These are phyloP conservation scores for Ustilago trichophora DNA, from an alignment of 1,284 basidiomycete genomes.

Conservation along the genomic window DNA sequence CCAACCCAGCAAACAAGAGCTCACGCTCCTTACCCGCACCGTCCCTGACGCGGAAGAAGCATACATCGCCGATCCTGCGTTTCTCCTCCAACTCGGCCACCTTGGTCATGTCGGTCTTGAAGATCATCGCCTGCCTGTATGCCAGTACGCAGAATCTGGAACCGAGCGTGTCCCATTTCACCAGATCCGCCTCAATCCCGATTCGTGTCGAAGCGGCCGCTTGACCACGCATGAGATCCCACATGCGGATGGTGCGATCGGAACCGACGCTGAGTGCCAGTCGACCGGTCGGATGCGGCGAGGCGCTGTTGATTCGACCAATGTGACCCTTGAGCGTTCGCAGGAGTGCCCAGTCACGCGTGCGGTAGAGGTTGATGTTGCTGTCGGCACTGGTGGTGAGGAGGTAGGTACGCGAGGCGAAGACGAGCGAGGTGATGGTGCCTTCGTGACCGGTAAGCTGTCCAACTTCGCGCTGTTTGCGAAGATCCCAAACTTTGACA, in stretches of 20 bases:
- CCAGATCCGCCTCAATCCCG: slow-evolving; percentile 57
- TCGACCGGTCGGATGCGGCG: slow-evolving; percentile 90
- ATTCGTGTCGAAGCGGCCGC: slow-evolving; percentile 84
- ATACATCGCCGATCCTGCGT: slow-evolving; percentile 52
- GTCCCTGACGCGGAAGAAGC: slow-evolving; percentile 43
- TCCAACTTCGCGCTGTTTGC: slow-evolving; percentile 88
- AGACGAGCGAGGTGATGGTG: slow-evolving; percentile 87
- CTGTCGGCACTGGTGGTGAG: slow-evolving; percentile 83
- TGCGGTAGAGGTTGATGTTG: slow-evolving; percentile 85
- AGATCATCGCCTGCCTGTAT: slow-evolving; percentile 53
- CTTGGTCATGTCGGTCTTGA: slow-evolving; percentile 58
- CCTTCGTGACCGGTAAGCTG: slow-evolving; percentile 91
- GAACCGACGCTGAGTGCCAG: slow-evolving; percentile 89
- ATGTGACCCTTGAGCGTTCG: slow-evolving; percentile 90
- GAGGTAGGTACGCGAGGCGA: slow-evolving; percentile 87
- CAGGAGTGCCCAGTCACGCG: slow-evolving; percentile 90
- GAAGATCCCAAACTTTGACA: slow-evolving; percentile 95
- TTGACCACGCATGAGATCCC: slow-evolving; percentile 95
- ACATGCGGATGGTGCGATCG: slow-evolving; percentile 90
- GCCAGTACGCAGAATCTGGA: slow-evolving; percentile 55
- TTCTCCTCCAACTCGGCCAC: slow-evolving; percentile 54
- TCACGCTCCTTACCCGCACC: slow-evolving; percentile 38
- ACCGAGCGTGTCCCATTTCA: slow-evolving; percentile 55
- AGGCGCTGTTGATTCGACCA: slow-evolving; percentile 86
- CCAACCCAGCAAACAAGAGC: slow-evolving; percentile 51